These are phyloP conservation scores for Neurospora discreta DNA, from an alignment of 495 filamentous ascomycete species.

Conservation along the genomic window DNA sequence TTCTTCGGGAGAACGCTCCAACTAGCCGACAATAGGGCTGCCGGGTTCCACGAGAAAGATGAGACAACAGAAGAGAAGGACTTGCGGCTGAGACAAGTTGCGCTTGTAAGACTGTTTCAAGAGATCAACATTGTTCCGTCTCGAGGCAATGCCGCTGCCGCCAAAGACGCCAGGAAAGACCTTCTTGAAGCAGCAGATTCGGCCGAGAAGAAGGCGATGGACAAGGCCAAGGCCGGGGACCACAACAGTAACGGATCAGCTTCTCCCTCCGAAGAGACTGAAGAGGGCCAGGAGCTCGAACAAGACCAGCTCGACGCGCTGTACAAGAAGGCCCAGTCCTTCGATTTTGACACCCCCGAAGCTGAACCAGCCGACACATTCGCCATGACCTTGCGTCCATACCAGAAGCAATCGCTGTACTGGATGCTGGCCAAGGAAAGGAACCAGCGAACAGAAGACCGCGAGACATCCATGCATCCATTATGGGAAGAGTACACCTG, in stretches of 20 bases:
- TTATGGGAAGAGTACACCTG: conserved; percentile 93
- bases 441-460: conserved; percentile 51
- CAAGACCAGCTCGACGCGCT: conserved; percentile 90
- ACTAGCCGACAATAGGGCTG: conserved; percentile 57
- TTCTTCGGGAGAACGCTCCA: conserved; percentile 54
- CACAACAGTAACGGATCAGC: conserved; percentile 39
- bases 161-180: conserved; percentile 67
- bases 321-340: conserved; percentile 93
- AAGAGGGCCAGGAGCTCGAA: conserved; percentile 82
- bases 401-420: conserved; percentile 88
- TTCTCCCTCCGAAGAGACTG: conserved; percentile 49
- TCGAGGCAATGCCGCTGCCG: conserved; percentile 59
- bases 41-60: conserved; percentile 52
- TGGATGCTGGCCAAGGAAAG: conserved; percentile 96
- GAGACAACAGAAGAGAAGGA: conserved; percentile 80
- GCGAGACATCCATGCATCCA: conserved; percentile 79
- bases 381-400: conserved; percentile 71
- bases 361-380: conserved; percentile 75
- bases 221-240: conserved; percentile 16
- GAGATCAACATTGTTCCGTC: conserved; percentile 76
- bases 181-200: conserved; percentile 79
- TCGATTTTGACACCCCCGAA: conserved; percentile 86
- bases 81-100: conserved; percentile 76
- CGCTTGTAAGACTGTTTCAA: conserved; percentile 76
- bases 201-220: conserved; percentile 65